Conservation (phyloP, 1,284 basidiomycete species). For the Cutaneotrichosporon daszewskae region DNA sequence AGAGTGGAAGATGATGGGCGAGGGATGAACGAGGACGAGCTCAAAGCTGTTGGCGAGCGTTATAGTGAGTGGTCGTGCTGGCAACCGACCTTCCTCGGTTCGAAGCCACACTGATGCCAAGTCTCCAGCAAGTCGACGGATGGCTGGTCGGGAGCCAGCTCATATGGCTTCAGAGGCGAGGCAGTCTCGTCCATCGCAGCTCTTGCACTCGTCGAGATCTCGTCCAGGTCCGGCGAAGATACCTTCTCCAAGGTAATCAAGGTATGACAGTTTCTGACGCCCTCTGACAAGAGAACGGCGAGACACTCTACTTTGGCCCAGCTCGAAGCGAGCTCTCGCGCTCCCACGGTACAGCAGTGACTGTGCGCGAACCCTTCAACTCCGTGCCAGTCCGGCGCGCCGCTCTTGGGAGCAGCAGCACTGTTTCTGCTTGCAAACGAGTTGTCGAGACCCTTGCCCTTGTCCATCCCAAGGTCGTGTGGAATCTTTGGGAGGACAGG, state of each 20-base stretch:
- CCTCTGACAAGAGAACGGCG: slow-evolving; percentile 13
- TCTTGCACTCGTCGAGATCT: slow-evolving; percentile 57
- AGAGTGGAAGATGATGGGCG: slow-evolving; percentile 76
- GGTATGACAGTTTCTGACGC: slow-evolving; percentile 47
- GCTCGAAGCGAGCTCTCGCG: slow-evolving; percentile 58
- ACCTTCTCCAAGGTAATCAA: slow-evolving; percentile 70
- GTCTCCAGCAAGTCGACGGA: slow-evolving; percentile 19
- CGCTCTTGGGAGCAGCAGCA: slow-evolving; percentile 49
- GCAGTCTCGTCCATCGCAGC: slow-evolving; percentile 78
- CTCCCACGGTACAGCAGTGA: slow-evolving; percentile 66
- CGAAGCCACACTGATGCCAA: slow-evolving; percentile 5
- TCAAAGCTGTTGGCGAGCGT: slow-evolving; percentile 57
- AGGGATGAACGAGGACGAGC: slow-evolving; percentile 61
- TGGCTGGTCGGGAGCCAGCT: slow-evolving; percentile 37
- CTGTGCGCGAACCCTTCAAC: slow-evolving; percentile 76
- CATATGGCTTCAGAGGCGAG: slow-evolving; percentile 86
- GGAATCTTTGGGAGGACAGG: slow-evolving; percentile 59
- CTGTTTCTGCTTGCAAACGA: slow-evolving; percentile 61
- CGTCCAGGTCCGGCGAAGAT: slow-evolving; percentile 62
- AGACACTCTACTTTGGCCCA: slow-evolving; percentile 12
- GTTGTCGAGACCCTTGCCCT: slow-evolving; percentile 68
- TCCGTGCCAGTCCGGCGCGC: slow-evolving; percentile 55
- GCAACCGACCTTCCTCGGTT: not conserved
- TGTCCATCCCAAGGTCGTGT: slow-evolving; percentile 62
- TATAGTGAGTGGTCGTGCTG: slow-evolving; percentile 55